A percentile compares a stretch with the other conserved stretches of the same genome.
Evolutionary conservation across 1,139 yeast genomes (phyloP).

Genomic region (Saccharomyces uvarum): DNA sequence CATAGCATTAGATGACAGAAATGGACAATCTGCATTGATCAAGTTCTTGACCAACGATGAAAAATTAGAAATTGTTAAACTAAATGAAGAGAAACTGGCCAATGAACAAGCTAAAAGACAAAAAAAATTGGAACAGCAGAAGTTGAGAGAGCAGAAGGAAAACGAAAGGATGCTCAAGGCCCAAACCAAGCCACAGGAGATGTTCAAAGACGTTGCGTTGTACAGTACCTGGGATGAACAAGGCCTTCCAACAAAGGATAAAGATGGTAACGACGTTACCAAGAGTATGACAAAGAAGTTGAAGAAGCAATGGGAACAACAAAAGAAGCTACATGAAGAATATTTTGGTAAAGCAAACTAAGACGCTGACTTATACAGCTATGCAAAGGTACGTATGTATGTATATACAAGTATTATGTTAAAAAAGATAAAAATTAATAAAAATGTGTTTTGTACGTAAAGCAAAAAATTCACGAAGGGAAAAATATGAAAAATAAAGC

Average conservation of each 20-base stretch:
- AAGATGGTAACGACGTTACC: conserved; percentile 76
- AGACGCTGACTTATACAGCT: background rate
- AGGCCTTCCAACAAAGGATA: conserved; percentile 76
- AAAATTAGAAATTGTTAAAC: conserved; percentile 50
- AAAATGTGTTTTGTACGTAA: background rate
- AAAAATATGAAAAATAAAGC: background rate
- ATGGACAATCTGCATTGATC: conserved; percentile 61
- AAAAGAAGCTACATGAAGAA: conserved; percentile 72
- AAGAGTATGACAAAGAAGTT: conserved; percentile 82
- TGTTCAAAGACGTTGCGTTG: conserved; percentile 51
- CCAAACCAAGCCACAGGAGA: conserved; percentile 57
- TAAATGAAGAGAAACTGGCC: conserved; percentile 54
- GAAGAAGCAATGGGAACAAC: conserved; percentile 67
- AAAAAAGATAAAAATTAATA: background rate
- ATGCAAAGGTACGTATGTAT: background rate
- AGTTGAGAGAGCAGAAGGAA: conserved; percentile 50
- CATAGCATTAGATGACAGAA: conserved; percentile 82
- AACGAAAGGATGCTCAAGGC: conserved; percentile 62
- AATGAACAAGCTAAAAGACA: conserved; percentile 43
- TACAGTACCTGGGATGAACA: conserved; percentile 75
- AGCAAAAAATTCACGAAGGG: background rate
- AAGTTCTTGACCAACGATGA: conserved; percentile 71
- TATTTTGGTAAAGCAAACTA: conserved; percentile 30
- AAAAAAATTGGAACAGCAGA: conserved; percentile 39
- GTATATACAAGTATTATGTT: background rate